These are phyloP conservation scores for Tephrocybe rancida DNA, from an alignment of 768 basidiomycete genomes.

Conservation along the genomic window DNA sequence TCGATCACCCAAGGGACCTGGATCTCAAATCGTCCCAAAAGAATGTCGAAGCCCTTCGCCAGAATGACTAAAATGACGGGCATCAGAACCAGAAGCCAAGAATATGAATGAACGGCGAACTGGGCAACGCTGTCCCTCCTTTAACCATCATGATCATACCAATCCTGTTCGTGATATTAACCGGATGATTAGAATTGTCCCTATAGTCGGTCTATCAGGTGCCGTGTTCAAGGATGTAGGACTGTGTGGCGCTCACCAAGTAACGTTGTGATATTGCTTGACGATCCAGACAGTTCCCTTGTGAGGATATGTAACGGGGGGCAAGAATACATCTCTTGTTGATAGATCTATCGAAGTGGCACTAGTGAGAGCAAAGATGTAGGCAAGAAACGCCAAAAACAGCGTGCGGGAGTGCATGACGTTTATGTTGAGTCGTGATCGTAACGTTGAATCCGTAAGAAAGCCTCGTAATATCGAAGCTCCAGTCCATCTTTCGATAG, in stretches of 20 bases:
- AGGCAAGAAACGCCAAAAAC: conserved; percentile 6
- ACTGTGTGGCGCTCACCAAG: conserved; percentile 36
- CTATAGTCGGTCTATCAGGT: conserved; percentile 14
- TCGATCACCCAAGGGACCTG: conserved; percentile 25
- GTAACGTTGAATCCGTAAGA: background rate
- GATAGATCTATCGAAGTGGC: conserved; percentile 1
- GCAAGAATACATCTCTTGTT: conserved; percentile 41
- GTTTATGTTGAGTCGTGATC: background rate
- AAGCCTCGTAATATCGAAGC: background rate
- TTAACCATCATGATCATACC: conserved; percentile 38
- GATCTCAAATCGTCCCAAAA: conserved; percentile 24
- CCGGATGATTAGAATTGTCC: conserved; percentile 32
- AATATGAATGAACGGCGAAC: conserved; percentile 9
- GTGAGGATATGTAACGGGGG: conserved; percentile 34
- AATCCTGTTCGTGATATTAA: conserved; percentile 39
- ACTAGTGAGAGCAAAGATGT: background rate
- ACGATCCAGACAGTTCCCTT: conserved; percentile 33
- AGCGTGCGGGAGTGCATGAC: background rate
- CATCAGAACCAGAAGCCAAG: background rate
- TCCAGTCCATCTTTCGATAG: background rate
- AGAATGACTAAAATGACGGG: conserved; percentile 16
- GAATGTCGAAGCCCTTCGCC: conserved; percentile 26
- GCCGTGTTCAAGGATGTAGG: conserved; percentile 16
- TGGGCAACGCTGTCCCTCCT: conserved; percentile 23
- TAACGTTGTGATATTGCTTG: conserved; percentile 37